A percentile compares a stretch with the other conserved stretches of the same genome.
These are phyloP conservation scores for Debaryomyces maramus DNA, from an alignment of 805 yeast species.

Conservation along the genomic window DNA sequence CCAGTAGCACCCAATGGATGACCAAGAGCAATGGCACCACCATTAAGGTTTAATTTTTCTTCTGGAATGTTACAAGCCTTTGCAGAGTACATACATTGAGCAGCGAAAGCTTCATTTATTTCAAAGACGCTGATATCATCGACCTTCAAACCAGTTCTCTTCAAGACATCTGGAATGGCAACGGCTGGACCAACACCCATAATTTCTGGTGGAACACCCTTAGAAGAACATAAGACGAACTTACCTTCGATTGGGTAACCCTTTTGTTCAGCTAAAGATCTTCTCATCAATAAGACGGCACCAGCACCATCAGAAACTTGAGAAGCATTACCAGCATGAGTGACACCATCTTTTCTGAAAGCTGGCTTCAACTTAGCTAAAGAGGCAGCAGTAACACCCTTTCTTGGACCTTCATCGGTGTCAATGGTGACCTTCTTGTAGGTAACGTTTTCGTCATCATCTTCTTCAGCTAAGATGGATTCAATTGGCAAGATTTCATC, in stretches of 20 bases:
- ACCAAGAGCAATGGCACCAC: constrained; percentile 96
- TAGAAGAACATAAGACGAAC: constrained; percentile 73
- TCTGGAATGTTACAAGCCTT: constrained; percentile 63
- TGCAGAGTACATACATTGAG: constrained; percentile 83
- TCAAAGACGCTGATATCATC: constrained; percentile 77
- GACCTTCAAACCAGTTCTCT: constrained; percentile 56
- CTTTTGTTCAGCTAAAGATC: constrained; percentile 77
- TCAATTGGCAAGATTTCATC: constrained; percentile 86
- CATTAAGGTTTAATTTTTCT: constrained; percentile 73
- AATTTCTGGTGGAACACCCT: constrained; percentile 95
- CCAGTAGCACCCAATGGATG: constrained; percentile 75
- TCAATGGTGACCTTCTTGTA: constrained; percentile 46
- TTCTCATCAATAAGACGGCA: constrained; percentile 78
- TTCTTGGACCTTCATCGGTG: constrained; percentile 88
- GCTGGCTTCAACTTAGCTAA: constrained; percentile 82
- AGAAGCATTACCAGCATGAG: constrained; percentile 96
- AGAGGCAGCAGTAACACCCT: constrained; percentile 76
- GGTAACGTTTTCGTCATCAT: constrained; percentile 57
- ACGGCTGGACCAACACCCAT: constrained; percentile 98
- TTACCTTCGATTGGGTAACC: constrained; percentile 76
- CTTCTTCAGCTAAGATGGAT: constrained; percentile 55
- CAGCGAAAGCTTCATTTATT: constrained; percentile 96
- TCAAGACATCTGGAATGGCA: constrained; percentile 85
- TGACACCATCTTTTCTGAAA: constrained; percentile 76
- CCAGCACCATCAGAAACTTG: constrained; percentile 97